Conservation (phyloP, 495 filamentous ascomycete genomes). For the Schizothecium vesticola region DNA sequence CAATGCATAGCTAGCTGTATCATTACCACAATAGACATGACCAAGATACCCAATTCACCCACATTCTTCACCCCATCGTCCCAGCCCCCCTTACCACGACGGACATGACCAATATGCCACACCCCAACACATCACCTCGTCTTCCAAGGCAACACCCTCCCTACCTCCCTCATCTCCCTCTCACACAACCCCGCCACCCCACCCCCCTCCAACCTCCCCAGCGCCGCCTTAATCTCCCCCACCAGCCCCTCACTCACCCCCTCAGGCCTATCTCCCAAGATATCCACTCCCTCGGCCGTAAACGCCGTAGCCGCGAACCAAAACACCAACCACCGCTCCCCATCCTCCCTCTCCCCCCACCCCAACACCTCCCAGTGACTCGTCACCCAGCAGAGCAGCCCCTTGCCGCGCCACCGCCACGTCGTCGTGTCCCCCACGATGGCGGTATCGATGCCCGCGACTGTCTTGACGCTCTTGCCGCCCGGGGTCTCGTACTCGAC, state of each 20-base stretch:
- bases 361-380: conserved; percentile 73
- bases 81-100: not conserved
- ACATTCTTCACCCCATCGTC: not conserved
- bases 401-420: conserved; percentile 71
- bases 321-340: conserved; percentile 61
- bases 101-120: not conserved
- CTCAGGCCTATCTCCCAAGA: conserved; percentile 55
- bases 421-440: conserved; percentile 32
- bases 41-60: not conserved
- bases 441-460: conserved; percentile 60
- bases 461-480: conserved; percentile 47
- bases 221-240: conserved; percentile 36
- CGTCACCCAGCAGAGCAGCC: conserved; percentile 56
- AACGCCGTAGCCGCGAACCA: conserved; percentile 72
- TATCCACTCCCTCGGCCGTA: conserved; percentile 68
- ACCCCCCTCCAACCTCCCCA: conserved; percentile 38
- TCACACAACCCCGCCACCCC: conserved; percentile 36
- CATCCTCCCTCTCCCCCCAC: conserved; percentile 49
- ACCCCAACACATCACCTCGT: conserved; percentile 13
- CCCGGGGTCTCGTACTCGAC: conserved; percentile 56
- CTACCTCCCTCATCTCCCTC: conserved; percentile 42
- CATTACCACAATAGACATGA: not conserved
- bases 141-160: conserved; percentile 42
- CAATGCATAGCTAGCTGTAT: not conserved
- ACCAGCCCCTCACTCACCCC: conserved; percentile 47